Percentiles rank a stretch among this genome's conserved stretches.
Conservation (phyloP, 352 stramenopile species). For the Globisporangium apiculatum region DNA sequence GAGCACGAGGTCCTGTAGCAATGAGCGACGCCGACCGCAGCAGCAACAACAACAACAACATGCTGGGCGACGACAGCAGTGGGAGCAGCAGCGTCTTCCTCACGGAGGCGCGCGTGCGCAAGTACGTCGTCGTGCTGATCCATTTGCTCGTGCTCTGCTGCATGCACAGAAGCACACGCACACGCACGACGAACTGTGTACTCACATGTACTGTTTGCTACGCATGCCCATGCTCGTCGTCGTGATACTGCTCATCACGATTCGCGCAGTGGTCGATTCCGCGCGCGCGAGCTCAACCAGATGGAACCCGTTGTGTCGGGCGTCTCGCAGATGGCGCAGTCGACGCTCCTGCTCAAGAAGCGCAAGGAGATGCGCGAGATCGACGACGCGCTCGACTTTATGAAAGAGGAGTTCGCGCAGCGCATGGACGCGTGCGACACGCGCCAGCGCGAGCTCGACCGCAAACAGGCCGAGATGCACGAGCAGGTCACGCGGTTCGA, state of each 20-base stretch:
- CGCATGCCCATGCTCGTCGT: neutral
- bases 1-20: neutral
- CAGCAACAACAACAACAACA: slow-evolving; percentile 19
- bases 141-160: too few relatives aligned
- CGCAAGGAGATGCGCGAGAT: slow-evolving; percentile 92
- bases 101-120: slow-evolving; percentile 55
- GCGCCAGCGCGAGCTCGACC: slow-evolving; percentile 71
- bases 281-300: slow-evolving; percentile 50
- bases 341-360: slow-evolving; percentile 88
- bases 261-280: neutral
- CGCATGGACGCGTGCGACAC: slow-evolving; percentile 86
- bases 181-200: neutral
- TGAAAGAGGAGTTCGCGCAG: slow-evolving; percentile 89
- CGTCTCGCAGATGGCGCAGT: slow-evolving; percentile 87
- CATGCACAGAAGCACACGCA: too few relatives aligned
- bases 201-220: neutral
- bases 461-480: slow-evolving; percentile 88
- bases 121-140: neutral
- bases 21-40: slow-evolving; percentile 9
- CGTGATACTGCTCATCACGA: too few relatives aligned
- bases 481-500: slow-evolving; percentile 89
- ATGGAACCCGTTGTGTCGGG: slow-evolving; percentile 76
- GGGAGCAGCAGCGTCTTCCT: slow-evolving; percentile 62
- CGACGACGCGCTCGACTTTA: slow-evolving; percentile 88
- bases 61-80: slow-evolving; percentile 34